phyloP scores from a whole-genome alignment of 129 eudicot species.

The Centaurea solstitialis region DNA sequence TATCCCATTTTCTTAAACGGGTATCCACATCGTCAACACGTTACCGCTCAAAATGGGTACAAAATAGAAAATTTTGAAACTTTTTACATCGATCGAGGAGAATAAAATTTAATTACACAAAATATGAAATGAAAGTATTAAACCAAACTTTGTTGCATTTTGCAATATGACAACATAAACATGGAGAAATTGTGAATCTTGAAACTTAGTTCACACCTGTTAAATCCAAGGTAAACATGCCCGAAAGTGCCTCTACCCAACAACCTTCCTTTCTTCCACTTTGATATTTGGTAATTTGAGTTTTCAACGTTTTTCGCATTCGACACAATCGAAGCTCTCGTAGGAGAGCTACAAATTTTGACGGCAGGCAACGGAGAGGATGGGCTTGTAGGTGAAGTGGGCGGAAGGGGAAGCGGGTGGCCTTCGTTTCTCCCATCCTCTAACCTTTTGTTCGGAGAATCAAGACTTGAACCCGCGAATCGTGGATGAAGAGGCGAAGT shows the following conservation, averaged over 20 bases:
- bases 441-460: slow-evolving; percentile 50
- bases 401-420: slow-evolving; percentile 82
- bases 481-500: slow-evolving; percentile 80
- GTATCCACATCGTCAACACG: neutral
- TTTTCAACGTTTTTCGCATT: slow-evolving; percentile 55
- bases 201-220: slow-evolving; percentile 45
- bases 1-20: neutral
- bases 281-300: slow-evolving; percentile 41
- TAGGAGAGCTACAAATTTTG: slow-evolving; percentile 45
- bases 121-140: neutral
- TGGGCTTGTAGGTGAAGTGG: slow-evolving; percentile 33
- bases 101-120: neutral
- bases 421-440: slow-evolving; percentile 69
- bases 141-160: neutral
- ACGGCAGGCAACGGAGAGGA: slow-evolving; percentile 40
- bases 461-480: slow-evolving; percentile 53
- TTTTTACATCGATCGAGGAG: neutral
- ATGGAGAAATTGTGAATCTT: neutral
- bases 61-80: neutral
- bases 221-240: slow-evolving; percentile 88
- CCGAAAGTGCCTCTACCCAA: slow-evolving; percentile 97
- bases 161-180: neutral
- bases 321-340: slow-evolving; percentile 55
- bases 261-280: slow-evolving; percentile 86
- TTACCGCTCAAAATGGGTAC: neutral